Evolutionary conservation across 495 filamentous ascomycete genomes (phyloP).

Genomic region (Penicillium pancosmium): DNA sequence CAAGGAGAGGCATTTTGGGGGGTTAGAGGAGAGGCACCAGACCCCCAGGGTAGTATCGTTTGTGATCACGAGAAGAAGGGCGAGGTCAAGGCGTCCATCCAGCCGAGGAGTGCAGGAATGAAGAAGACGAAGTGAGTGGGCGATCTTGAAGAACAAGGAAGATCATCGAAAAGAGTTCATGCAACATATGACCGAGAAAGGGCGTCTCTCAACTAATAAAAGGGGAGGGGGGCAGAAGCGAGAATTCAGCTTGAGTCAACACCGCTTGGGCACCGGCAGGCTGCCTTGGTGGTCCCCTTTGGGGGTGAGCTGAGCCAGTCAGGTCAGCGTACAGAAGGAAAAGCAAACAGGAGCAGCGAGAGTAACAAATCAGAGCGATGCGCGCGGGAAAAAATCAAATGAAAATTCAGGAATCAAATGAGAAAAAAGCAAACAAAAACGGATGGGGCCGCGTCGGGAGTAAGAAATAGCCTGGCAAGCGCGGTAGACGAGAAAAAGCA

Average conservation of each 20-base stretch:
- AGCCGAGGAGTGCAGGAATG: neutral
- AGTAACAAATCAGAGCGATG: slow-evolving; percentile 23
- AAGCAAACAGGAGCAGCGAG: slow-evolving; percentile 16
- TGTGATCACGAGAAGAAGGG: slow-evolving; percentile 3
- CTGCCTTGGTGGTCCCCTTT: neutral
- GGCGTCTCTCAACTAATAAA: slow-evolving; percentile 28
- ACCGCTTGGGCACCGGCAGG: slow-evolving; percentile 19
- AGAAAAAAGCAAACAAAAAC: slow-evolving; percentile 3
- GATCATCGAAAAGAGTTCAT: slow-evolving; percentile 26
- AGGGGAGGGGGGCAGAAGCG: slow-evolving; percentile 11
- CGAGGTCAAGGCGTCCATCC: slow-evolving; percentile 2
- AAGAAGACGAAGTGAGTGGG: slow-evolving; percentile 2
- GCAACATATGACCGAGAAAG: slow-evolving; percentile 14
- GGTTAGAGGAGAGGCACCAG: slow-evolving; percentile 6
- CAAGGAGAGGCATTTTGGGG: slow-evolving; percentile 39
- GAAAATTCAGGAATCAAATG: slow-evolving; percentile 4
- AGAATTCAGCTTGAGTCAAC: slow-evolving; percentile 15
- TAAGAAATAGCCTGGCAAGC: slow-evolving; percentile 20
- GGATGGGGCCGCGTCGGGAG: slow-evolving; percentile 13
- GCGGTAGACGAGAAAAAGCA: slow-evolving; percentile 27
- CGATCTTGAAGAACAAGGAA: slow-evolving; percentile 11
- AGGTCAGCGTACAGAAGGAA: slow-evolving; percentile 35
- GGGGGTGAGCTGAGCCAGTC: slow-evolving; percentile 65
- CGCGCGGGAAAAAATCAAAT: slow-evolving; percentile 8
- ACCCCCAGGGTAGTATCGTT: neutral